Evolutionary conservation across 2,329 filamentous ascomycete species (phyloP).

Genomic region (Clarireedia paspali): DNA sequence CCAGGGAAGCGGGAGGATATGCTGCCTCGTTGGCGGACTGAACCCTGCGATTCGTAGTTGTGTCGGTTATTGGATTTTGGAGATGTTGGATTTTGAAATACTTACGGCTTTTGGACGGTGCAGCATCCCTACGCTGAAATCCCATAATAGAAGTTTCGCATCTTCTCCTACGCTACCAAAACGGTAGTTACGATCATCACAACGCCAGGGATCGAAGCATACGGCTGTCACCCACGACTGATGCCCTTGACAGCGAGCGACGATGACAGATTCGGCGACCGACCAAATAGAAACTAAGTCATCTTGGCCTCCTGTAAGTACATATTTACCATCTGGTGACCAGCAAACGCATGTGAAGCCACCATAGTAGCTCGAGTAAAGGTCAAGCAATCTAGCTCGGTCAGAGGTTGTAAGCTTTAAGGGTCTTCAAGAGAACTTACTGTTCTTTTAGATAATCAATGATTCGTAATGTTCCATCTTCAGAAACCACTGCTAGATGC

Average conservation of each 20-base stretch:
- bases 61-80: conserved; percentile 17
- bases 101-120: conserved; percentile 79
- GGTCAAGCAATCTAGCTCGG: conserved; percentile 61
- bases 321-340: conserved; percentile 95
- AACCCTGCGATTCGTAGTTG: conserved; percentile 33
- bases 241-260: conserved; percentile 90
- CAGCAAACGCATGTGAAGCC: conserved; percentile 90
- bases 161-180: conserved; percentile 97
- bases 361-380: conserved; percentile 90
- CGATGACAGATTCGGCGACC: conserved; percentile 70
- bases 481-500: conserved; percentile 82
- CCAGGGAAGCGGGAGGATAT: conserved; percentile 43
- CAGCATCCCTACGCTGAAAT: conserved; percentile 96
- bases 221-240: conserved; percentile 92
- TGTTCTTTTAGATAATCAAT: conserved; percentile 89
- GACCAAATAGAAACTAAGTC: conserved; percentile 97
- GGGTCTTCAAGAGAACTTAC: conserved; percentile 40
- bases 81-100: conserved; percentile 18
- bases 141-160: conserved; percentile 84
- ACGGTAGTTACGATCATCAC: conserved; percentile 89
- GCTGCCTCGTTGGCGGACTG: conserved; percentile 44
- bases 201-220: conserved; percentile 94
- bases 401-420: conserved; percentile 11
- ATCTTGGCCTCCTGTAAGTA: conserved; percentile 91
- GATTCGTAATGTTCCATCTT: conserved; percentile 82